Percentiles rank a stretch among this genome's conserved stretches.
Conservation (phyloP, 2,329 filamentous ascomycete species). For the Arthrobotrys megalospora region DNA sequence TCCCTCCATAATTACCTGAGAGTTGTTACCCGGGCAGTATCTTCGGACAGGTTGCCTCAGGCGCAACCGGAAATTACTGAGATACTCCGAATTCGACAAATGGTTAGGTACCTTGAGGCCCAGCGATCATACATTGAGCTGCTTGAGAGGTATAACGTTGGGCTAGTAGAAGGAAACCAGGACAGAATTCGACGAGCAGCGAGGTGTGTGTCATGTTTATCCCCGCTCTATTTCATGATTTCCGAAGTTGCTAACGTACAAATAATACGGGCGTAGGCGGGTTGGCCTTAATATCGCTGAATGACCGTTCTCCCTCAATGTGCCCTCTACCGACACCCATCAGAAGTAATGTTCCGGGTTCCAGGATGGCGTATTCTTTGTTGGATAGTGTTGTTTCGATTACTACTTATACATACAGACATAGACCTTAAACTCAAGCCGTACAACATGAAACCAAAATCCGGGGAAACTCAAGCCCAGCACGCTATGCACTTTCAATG, state of each 20-base stretch:
- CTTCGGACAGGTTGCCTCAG: neutral
- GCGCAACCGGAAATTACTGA: neutral
- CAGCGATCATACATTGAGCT: constrained; percentile 86
- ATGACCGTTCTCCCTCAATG: neutral
- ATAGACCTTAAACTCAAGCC: constrained; percentile 1
- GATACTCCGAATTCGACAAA: constrained; percentile 73
- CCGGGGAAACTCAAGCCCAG: constrained; percentile 26
- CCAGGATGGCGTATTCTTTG: neutral
- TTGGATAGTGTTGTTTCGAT: constrained; percentile 1
- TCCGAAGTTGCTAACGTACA: neutral
- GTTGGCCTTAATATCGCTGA: constrained; percentile 46
- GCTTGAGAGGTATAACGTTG: constrained; percentile 92
- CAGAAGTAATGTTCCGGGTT: neutral
- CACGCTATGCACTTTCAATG: constrained; percentile 12
- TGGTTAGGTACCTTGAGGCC: constrained; percentile 83
- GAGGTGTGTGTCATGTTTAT: constrained; percentile 74
- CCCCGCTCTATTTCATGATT: neutral
- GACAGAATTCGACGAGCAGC: constrained; percentile 88
- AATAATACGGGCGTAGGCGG: constrained; percentile 10
- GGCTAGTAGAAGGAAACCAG: constrained; percentile 87
- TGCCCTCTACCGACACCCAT: neutral
- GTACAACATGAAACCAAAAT: constrained; percentile 12
- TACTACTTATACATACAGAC: constrained; percentile 19
- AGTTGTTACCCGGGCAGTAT: constrained; percentile 57
- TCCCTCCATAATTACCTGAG: constrained; percentile 64